phyloP scores from a whole-genome alignment of 176 grass and related monocot species.

The Ampelocalamus luodianensis region DNA sequence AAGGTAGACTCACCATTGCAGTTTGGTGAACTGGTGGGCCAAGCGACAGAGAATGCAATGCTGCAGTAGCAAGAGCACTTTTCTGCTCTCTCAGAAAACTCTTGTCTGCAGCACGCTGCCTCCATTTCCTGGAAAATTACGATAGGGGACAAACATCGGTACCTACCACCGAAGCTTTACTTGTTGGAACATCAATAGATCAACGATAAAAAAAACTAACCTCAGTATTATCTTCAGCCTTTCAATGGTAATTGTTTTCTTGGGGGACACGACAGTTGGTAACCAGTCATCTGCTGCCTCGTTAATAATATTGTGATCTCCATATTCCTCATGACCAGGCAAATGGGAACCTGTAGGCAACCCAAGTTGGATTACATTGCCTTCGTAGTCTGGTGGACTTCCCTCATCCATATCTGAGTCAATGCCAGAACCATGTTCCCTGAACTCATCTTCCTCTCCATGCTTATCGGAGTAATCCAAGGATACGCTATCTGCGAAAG shows the following conservation, averaged over 20 bases:
- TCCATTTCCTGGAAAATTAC: constrained; percentile 77
- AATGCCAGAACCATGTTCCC: constrained; percentile 36
- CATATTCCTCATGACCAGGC: constrained; percentile 16
- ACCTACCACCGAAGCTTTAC: constrained; percentile 23
- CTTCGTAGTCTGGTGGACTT: constrained; percentile 27
- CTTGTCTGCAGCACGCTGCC: constrained; percentile 53
- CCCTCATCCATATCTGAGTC: constrained; percentile 43
- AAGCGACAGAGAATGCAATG: constrained; percentile 72
- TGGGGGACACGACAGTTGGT: constrained; percentile 23
- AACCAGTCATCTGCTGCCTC: constrained; percentile 23
- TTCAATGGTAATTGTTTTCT: constrained; percentile 60
- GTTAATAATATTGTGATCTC: constrained; percentile 17
- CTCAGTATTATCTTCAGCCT: constrained; percentile 72
- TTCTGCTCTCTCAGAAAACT: constrained; percentile 68
- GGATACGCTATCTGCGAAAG: constrained; percentile 6
- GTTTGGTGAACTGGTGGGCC: constrained; percentile 66
- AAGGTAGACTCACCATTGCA: constrained; percentile 45
- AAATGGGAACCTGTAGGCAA: constrained; percentile 28
- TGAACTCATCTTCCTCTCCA: constrained; percentile 40
- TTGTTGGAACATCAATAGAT: constrained; percentile 27
- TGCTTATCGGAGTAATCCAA: constrained; percentile 45
- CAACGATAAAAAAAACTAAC: constrained; percentile 46
- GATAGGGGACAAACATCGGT: constrained; percentile 24
- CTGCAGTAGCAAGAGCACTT: constrained; percentile 61
- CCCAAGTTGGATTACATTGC: constrained; percentile 20